Conservation (phyloP, 345 rosid genomes). For the Murraya paniculata region DNA sequence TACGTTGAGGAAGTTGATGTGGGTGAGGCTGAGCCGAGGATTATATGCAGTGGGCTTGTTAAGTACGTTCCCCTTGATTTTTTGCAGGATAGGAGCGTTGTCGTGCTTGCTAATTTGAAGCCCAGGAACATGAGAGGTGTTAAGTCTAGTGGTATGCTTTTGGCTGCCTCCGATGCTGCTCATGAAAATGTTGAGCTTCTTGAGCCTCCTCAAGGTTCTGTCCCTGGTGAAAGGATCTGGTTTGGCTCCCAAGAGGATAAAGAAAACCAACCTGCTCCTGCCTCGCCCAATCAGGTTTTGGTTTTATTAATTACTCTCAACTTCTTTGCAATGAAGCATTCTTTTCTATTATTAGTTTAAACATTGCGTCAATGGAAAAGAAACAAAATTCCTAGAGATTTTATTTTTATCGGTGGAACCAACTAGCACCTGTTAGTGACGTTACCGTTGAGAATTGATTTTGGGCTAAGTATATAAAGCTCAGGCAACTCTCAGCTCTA, state of each 20-base stretch:
- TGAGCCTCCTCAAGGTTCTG: conserved; percentile 65
- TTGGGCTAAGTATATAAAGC: no score
- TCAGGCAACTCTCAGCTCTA: no score
- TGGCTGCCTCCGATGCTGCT: conserved; percentile 79
- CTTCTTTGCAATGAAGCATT: no score
- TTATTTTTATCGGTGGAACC: no score
- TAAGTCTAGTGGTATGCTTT: conserved; percentile 84
- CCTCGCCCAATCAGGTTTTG: conserved; percentile 73
- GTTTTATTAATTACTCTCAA: not conserved
- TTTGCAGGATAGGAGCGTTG: conserved; percentile 76
- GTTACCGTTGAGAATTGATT: no score
- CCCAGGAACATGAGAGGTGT: conserved; percentile 96
- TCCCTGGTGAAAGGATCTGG: conserved; percentile 86
- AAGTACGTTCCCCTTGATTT: conserved; percentile 59
- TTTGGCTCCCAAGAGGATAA: conserved; percentile 64
- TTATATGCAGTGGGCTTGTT: conserved; percentile 93
- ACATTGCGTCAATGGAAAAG: no score
- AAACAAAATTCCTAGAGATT: no score
- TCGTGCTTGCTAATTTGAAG: conserved; percentile 83
- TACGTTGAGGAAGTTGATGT: conserved; percentile 91
- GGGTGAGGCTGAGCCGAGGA: conserved; percentile 76
- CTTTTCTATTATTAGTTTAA: no score
- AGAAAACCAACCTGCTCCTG: conserved; percentile 53
- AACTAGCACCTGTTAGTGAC: no score
- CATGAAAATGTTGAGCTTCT: conserved; percentile 84